Base-by-base conservation (phyloP, 345 rosid species). In the Viola odorata region DNA sequence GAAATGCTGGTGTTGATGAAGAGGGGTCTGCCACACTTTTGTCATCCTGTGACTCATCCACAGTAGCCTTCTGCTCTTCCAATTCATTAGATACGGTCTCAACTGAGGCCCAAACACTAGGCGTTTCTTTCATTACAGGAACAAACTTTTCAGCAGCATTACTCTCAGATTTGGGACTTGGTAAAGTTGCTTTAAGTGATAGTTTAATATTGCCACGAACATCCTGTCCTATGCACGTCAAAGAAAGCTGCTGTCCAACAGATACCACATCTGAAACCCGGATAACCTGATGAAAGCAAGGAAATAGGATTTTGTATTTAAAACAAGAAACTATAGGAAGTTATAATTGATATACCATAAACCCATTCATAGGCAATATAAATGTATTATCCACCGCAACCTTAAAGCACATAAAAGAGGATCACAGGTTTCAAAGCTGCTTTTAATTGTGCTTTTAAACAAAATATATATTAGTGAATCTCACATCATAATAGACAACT, bases 161-260 rank as follows among this genome's bases (percentile, higher is more conserved):
- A 15, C 51, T 70, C 44, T n/a, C n/a, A n/a, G 67, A 60, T 62
- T 62, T 62, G 40, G 76, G 62, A 50, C 37, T 61, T 61, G 81
- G 77, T 63, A 68, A 75, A 68, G 76, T 70, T 62, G 91, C 84
- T 75, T 83, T 92, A 65, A 76, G 91, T 63, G 99, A 92, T 54
- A 92, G 63, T 70, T 89, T 92, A 63, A 92, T 86, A 77, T 92
- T 89, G 65, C 99, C 99, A 50, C 96, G 96, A 51, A 92, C 95
- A 77, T 92, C 99, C 58, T 81, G 91, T 54, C 87, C 97, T 49
- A 90, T 84, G 78, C 99, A 94, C 95, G 66, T 82, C 79, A 83
- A 63, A 55, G 90, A 77, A 67, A 94, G 75, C 73, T 79, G 79
- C 86, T 90, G 83, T 63, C 97, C 97, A 41, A 86, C 73, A 53